Base-by-base conservation (phyloP, 805 yeast species). In the Saccharomyces paradoxus region DNA sequence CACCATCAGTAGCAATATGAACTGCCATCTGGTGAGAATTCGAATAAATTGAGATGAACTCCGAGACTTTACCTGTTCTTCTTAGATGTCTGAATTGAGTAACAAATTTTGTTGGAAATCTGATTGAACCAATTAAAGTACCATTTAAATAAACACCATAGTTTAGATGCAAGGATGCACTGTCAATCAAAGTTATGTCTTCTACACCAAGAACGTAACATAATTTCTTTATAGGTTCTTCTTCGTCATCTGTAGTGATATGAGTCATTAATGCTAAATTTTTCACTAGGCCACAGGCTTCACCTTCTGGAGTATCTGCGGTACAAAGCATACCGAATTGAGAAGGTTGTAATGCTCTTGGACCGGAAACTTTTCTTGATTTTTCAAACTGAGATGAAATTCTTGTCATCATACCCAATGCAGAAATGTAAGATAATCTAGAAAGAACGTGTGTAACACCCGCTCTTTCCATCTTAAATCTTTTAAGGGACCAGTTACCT, bases 281-380 rank as follows among this genome's bases (percentile, higher is more conserved):
- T 74, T 94, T 94, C 41, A 94, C 99, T 71, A 94, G 80, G 67
- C 99, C 99, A 82, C 99, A 94, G 0, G 99, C 99, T 73, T 94
- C 99, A 79, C 99, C 99, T 80, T 94, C 99, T 1, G 99, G 99
- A 0, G 99, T 94, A 80, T 94, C 99, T 0, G 98, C 88, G 6
- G 98, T 89, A 77, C 99, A 94, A 56, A 94, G 78, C 98, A 94
- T 94, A 69, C 99, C 99, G 71, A 94, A 94, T 74, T 94, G 99
- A 1, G 99, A 94, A 10, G 99, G 99, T 72, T 94, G 99, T 60
- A 94, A 78, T 14, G 99, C 97, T 80, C 99, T 87, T 51, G 99
- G 99, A 48, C 99, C 99, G 1, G 96, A 88, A 46, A 94, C 99
- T 71, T 94, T 94, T 74, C 99, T 81, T 2, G 98, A 90, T 70